phyloP scores from a whole-genome alignment of 2,329 filamentous ascomycete species.

The Neofusicoccum sp. region DNA sequence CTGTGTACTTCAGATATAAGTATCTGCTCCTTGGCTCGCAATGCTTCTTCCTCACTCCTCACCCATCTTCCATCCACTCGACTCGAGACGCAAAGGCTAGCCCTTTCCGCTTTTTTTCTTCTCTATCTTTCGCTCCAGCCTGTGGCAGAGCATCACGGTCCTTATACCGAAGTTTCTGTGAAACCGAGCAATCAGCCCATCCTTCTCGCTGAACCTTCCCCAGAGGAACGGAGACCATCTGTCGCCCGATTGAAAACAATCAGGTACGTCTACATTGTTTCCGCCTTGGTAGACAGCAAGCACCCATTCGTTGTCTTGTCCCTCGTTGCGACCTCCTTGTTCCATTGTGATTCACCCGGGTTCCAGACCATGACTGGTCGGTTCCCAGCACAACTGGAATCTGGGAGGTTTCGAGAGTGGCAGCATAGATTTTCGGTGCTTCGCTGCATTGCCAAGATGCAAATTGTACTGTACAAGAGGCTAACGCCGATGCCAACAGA shows the following conservation, averaged over 20 bases:
- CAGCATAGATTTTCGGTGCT: too few species aligned
- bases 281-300: too few species aligned
- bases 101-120: slow-evolving; percentile 10
- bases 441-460: too few species aligned
- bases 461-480: too few species aligned
- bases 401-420: neutral
- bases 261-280: neutral
- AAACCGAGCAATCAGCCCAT: slow-evolving; percentile 5
- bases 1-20: slow-evolving; percentile 10
- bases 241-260: neutral
- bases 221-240: neutral
- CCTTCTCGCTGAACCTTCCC: slow-evolving; percentile 7
- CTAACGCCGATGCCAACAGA: neutral
- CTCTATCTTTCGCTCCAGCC: slow-evolving; percentile 15
- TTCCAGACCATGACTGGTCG: neutral
- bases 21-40: neutral
- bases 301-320: too few species aligned
- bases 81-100: slow-evolving; percentile 3
- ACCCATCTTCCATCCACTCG: neutral
- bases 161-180: slow-evolving; percentile 8
- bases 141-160: slow-evolving; percentile 17
- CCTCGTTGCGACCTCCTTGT: neutral
- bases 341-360: neutral
- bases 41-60: neutral
- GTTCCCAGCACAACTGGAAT: neutral